These are phyloP conservation scores for Smittium culicis DNA, from an alignment of 371 early-diverging fungal genomes.

Conservation along the genomic window DNA sequence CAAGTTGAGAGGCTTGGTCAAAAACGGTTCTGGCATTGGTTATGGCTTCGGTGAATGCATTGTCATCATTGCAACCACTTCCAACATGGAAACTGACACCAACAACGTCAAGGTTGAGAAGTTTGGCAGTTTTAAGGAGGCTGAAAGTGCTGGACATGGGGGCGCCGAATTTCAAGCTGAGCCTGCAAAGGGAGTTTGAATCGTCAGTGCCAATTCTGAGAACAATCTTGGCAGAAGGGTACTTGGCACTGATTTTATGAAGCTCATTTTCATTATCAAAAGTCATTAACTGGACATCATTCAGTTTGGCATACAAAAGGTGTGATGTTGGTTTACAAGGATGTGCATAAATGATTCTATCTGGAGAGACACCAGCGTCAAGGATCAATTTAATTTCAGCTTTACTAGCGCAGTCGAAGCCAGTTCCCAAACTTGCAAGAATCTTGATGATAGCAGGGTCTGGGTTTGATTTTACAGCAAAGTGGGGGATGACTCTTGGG, in stretches of 20 bases:
- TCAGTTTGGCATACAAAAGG: constrained; percentile 64
- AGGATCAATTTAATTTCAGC: constrained; percentile 77
- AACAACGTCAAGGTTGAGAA: constrained; percentile 69
- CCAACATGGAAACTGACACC: constrained; percentile 95
- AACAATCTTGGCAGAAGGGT: constrained; percentile 73
- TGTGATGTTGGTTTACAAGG: constrained; percentile 95
- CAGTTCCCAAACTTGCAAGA: constrained; percentile 68
- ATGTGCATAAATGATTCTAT: constrained; percentile 89
- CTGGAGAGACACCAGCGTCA: constrained; percentile 57
- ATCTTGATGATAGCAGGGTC: constrained; percentile 71
- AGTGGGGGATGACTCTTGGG: constrained; percentile 90
- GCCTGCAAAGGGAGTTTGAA: constrained; percentile 75
- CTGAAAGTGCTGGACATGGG: constrained; percentile 47
- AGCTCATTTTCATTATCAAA: constrained; percentile 97
- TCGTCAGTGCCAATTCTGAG: constrained; percentile 92
- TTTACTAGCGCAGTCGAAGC: constrained; percentile 88
- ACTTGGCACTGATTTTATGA: constrained; percentile 67
- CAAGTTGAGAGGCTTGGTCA: constrained; percentile 60
- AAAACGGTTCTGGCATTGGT: constrained; percentile 69
- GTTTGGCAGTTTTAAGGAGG: constrained; percentile 59
- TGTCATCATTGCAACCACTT: constrained; percentile 77
- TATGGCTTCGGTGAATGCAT: constrained; percentile 87
- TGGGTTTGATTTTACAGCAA: constrained; percentile 93
- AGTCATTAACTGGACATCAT: constrained; percentile 80
- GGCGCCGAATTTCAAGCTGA: constrained; percentile 95